Conservation (phyloP, 2,329 filamentous ascomycete genomes). For the Thelonectria blattea region DNA sequence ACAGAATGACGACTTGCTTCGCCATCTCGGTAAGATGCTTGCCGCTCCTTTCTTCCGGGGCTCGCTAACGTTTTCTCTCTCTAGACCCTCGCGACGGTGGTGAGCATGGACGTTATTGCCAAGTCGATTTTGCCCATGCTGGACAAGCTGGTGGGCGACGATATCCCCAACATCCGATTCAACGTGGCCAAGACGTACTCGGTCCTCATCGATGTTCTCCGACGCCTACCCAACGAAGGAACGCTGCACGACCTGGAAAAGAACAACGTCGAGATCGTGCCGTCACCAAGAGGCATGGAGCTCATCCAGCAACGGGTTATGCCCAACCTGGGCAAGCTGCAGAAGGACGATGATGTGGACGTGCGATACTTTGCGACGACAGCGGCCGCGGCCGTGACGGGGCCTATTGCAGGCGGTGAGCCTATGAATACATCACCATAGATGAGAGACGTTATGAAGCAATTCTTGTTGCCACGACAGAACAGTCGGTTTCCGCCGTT, state of each 20-base stretch:
- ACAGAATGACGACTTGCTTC: constrained; percentile 99
- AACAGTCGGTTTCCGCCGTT: constrained; percentile 27
- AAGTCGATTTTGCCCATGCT: constrained; percentile 95
- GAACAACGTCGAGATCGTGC: constrained; percentile 64
- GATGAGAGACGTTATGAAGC: constrained; percentile 58
- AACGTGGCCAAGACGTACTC: constrained; percentile 98
- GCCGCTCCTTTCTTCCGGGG: neutral
- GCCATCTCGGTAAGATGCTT: constrained; percentile 85
- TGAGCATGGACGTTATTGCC: constrained; percentile 91
- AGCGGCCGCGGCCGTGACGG: constrained; percentile 69
- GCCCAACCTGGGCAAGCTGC: constrained; percentile 91
- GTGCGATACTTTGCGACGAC: constrained; percentile 97
- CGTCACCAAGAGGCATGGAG: constrained; percentile 76
- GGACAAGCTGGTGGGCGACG: constrained; percentile 89
- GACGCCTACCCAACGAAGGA: constrained; percentile 85
- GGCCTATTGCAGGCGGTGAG: constrained; percentile 55
- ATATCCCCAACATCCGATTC: constrained; percentile 99
- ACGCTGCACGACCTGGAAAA: constrained; percentile 88
- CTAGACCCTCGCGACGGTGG: constrained; percentile 90
- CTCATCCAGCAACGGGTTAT: constrained; percentile 86
- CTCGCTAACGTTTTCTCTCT: constrained; percentile 31
- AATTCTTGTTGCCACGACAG: constrained; percentile 54
- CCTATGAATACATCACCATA: constrained; percentile 72
- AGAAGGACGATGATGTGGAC: constrained; percentile 97
- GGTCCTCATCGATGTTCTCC: constrained; percentile 87